Evolutionary conservation across 163 green algal species (phyloP), one percentile per base, ranked within the genome.

Genomic region (Scenedesmus sp.): DNA sequence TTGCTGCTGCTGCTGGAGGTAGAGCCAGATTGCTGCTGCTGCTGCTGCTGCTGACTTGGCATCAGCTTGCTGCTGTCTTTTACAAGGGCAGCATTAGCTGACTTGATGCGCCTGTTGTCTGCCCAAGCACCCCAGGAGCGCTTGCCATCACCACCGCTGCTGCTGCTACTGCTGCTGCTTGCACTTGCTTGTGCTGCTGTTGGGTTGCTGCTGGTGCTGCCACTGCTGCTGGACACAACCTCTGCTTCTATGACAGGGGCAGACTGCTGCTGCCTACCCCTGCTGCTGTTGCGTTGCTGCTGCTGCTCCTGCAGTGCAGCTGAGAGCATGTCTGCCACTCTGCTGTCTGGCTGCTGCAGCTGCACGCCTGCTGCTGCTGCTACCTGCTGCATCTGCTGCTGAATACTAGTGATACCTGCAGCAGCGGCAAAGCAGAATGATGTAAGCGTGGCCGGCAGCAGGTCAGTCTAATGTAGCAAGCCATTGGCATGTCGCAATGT

Each of bases 351-450:
- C 13, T 91, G 87, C 79, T 79, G 87, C 54, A 79, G 66, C 85
- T 55, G 34, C 46, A 23, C 46, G 23, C 26, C 84, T 46, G 84
- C 26, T 70, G 85, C 85, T 56, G 85, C 64, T 84, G 66, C 34
- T 15, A 90, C 64, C 54, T 90, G 85, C 66, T 90, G 85, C 85
- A 90, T 90, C 66, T 90, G 85, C 85, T 90, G 85, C 84, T 89
- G 84, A 18, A 89, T 56, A 26, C 18, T 23, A 18, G 13, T 70
- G 16, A 90, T 84, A 15, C 85, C 85, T 90, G 85, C 85, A 89
- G 34, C 16, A 76, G 66, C 66, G 12, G 16, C 66, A 76, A 18
- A 55, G 59, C 84, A 89, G 57, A 6, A 56, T 3, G 54, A 52
- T 46, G 34, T 46, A 46, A 46, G 34, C 34, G 34, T 46, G 34